These are phyloP conservation scores for Perkinsus olseni DNA, from an alignment of 169 alveolate genomes.

Conservation along the genomic window DNA sequence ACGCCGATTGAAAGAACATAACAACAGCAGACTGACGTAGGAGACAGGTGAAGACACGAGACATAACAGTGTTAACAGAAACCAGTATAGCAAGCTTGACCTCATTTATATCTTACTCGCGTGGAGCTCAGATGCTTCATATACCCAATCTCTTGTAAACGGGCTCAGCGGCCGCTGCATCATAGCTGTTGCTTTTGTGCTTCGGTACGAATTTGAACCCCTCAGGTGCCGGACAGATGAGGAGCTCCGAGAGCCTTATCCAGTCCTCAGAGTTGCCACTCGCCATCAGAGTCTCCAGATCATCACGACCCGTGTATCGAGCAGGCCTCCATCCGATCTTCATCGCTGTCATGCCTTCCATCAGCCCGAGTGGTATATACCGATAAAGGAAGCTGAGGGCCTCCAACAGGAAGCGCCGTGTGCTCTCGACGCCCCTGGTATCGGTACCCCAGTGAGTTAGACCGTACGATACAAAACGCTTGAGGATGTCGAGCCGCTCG, in stretches of 20 bases:
- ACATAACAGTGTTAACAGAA: no score
- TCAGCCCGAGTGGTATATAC: slow-evolving; percentile 61
- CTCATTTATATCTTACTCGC: no score
- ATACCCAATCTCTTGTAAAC: no score
- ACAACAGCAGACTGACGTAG: no score
- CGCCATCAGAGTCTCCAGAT: slow-evolving; percentile 58
- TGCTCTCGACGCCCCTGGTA: slow-evolving; percentile 62
- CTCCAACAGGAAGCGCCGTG: slow-evolving; percentile 59
- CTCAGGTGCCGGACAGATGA: slow-evolving; percentile 63
- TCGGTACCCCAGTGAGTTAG: slow-evolving; percentile 75
- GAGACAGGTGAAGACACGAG: no score
- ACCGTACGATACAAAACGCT: slow-evolving; percentile 47
- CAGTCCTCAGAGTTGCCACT: slow-evolving; percentile 50
- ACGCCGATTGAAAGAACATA: no score
- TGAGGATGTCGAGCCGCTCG: slow-evolving; percentile 59
- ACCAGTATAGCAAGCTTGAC: no score
- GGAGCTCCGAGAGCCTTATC: slow-evolving; percentile 63
- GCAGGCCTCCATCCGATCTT: slow-evolving; percentile 56
- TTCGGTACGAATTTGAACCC: slow-evolving; percentile 60
- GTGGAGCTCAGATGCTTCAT: no score
- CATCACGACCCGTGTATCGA: slow-evolving; percentile 58
- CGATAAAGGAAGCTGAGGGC: slow-evolving; percentile 54
- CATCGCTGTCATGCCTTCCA: slow-evolving; percentile 40
- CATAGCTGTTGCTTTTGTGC: slow-evolving; percentile 32
- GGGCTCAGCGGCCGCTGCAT: no score